Base-by-base conservation (phyloP, 1,284 basidiomycete genomes). In the Somion occarium region DNA sequence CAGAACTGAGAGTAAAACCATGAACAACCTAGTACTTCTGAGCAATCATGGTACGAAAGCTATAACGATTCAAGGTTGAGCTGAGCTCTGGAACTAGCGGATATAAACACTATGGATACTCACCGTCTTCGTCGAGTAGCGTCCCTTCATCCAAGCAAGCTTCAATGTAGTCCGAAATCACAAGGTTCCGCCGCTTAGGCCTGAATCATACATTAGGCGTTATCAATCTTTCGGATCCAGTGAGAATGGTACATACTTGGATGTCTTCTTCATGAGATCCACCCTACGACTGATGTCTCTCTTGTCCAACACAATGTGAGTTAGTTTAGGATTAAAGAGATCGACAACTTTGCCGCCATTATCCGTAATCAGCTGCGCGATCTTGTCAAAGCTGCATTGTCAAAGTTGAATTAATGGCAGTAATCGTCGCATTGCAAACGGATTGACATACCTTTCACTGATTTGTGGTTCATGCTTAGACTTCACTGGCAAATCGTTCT, bases 221-320 rank as follows among this genome's bases (percentile, higher is more conserved):
- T 24, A 49, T 55, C 42, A 50, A 18, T 22, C 18, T 37, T 13
- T 18, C 19, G 19, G 11, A 3, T 15, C 11, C 18, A 34, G 3
- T 12, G 46, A 18, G 25, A 22, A 47, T 46, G 26, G 39, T 24
- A 62, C 73, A 55, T 57, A 91, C 89, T 83, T 76, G 9, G 85
- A 79, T 7, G 89, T 91, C 48, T 76, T 75, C 58, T 79, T 80
- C 60, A 84, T 82, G 49, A 94, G 71, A 51, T 85, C 79, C 38
- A 80, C 65, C 48, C 91, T 81, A 38, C 91, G 80, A 53, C 78
- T 82, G 44, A 73, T 73, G 56, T 92, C 89, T 11, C 84, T 78
- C 65, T 86, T 87, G 67, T 94, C 88, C 52, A 93, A 66, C 38
- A 96, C 73, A 38, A 96, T 71, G 65, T 96, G 93, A 0, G 93